Conservation (phyloP, 768 basidiomycete genomes). For the Lactarius hatsudake region DNA sequence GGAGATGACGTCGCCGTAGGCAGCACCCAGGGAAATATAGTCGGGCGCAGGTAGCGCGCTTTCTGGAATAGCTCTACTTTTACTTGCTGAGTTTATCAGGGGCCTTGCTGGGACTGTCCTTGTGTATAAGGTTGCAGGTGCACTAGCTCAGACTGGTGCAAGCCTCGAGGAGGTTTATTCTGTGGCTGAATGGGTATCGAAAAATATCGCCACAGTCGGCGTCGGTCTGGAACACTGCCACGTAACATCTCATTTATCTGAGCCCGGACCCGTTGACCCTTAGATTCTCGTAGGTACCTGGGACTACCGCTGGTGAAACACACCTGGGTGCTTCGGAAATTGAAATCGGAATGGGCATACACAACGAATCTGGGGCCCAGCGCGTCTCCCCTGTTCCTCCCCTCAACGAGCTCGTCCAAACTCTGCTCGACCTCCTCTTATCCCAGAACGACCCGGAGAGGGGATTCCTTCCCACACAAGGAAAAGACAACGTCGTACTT, state of each 20-base stretch:
- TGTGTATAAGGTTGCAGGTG: conserved; percentile 90
- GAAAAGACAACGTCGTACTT: conserved; percentile 67
- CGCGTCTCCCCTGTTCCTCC: conserved; percentile 70
- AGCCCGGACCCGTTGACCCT: conserved; percentile 3
- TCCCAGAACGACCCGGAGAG: conserved; percentile 75
- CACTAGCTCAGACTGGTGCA: conserved; percentile 66
- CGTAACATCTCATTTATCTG: conserved; percentile 38
- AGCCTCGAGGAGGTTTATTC: conserved; percentile 65
- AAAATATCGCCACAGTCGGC: conserved; percentile 76
- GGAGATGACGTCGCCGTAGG: conserved; percentile 91
- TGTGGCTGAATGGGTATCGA: conserved; percentile 61
- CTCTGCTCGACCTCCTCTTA: conserved; percentile 66
- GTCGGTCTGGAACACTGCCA: conserved; percentile 89
- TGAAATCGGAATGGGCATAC: conserved; percentile 89
- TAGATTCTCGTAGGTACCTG: conserved; percentile 56
- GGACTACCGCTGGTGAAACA: conserved; percentile 58
- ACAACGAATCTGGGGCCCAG: conserved; percentile 80
- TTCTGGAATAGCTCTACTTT: not conserved
- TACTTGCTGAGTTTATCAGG: conserved; percentile 38
- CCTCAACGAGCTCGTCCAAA: conserved; percentile 63
- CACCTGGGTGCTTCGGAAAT: conserved; percentile 62
- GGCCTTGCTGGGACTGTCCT: conserved; percentile 77
- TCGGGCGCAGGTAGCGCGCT: conserved; percentile 64
- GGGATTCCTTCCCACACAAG: conserved; percentile 69
- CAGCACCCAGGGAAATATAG: conserved; percentile 73